phyloP scores from a whole-genome alignment of 768 basidiomycete species.

The Gelatoporia subvermispora region DNA sequence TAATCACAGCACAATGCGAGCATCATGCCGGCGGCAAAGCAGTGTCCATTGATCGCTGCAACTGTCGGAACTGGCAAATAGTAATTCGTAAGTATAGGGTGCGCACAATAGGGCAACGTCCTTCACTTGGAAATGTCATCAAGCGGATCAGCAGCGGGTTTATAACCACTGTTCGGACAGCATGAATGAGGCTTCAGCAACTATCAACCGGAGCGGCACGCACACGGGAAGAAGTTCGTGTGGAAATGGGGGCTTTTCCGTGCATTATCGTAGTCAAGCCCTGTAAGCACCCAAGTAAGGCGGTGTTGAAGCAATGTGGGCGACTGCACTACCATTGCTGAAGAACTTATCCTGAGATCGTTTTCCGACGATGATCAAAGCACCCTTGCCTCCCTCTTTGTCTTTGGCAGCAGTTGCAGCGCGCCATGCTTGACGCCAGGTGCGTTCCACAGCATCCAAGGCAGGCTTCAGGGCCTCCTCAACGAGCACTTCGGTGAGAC shows the following conservation, averaged over 20 bases:
- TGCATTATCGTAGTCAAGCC: slow-evolving; percentile 57
- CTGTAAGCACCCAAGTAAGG: slow-evolving; percentile 29
- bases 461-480: slow-evolving; percentile 62
- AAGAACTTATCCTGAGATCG: slow-evolving; percentile 83
- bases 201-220: slow-evolving; percentile 10
- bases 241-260: slow-evolving; percentile 53
- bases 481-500: slow-evolving; percentile 56
- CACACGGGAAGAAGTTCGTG: slow-evolving; percentile 64
- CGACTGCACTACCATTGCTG: slow-evolving; percentile 59
- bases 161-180: slow-evolving; percentile 50
- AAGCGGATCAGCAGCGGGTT: slow-evolving; percentile 69
- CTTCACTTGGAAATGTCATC: slow-evolving; percentile 71
- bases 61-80: slow-evolving; percentile 1
- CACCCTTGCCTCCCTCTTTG: slow-evolving; percentile 55
- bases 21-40: slow-evolving; percentile 81
- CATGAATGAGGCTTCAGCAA: background rate
- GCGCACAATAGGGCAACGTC: background rate
- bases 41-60: slow-evolving; percentile 23
- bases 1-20: slow-evolving; percentile 82
- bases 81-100: background rate
- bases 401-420: slow-evolving; percentile 38
- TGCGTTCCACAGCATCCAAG: slow-evolving; percentile 64
- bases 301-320: background rate
- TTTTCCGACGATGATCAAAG: slow-evolving; percentile 73
- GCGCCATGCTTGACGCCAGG: slow-evolving; percentile 59